phyloP scores from a whole-genome alignment of 805 yeast species.

The Myxozyma sirexii region DNA sequence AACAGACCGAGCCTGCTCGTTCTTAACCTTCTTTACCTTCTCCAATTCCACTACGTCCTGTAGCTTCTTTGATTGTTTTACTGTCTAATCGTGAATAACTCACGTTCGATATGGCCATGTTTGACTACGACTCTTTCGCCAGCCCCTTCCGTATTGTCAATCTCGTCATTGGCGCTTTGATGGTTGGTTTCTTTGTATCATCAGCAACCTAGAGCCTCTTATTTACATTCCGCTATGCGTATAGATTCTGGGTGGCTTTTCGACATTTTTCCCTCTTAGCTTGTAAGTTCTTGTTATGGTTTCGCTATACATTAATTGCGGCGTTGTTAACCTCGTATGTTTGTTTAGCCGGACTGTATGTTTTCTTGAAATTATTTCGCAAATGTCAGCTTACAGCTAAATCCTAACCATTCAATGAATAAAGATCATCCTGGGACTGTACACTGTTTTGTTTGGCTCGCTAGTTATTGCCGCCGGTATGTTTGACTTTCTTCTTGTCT shows the following conservation, averaged over 20 bases:
- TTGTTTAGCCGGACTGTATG: constrained; percentile 5
- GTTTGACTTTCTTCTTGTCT: neutral
- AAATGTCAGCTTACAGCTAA: neutral
- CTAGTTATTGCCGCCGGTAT: constrained; percentile 28
- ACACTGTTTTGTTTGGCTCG: constrained; percentile 41
- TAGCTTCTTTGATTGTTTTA: no score
- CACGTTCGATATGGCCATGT: constrained; percentile 18
- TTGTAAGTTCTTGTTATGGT: no score
- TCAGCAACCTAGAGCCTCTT: no score
- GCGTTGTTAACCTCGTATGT: no score
- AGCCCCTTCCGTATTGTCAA: constrained; percentile 42
- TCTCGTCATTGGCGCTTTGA: constrained; percentile 40
- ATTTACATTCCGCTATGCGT: no score
- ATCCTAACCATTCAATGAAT: neutral
- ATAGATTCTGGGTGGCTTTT: constrained; percentile 32
- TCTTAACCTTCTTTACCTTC: no score
- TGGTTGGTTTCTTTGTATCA: constrained; percentile 29
- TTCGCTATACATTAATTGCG: no score
- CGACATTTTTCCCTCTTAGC: constrained; percentile 29
- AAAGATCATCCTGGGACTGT: constrained; percentile 40
- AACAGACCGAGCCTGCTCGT: no score
- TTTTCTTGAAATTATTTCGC: no score
- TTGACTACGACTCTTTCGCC: constrained; percentile 35
- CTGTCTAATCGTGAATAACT: no score
- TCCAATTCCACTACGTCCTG: no score